Base-by-base conservation (phyloP, 2,329 filamentous ascomycete genomes). In the Grosmannia huntii region DNA sequence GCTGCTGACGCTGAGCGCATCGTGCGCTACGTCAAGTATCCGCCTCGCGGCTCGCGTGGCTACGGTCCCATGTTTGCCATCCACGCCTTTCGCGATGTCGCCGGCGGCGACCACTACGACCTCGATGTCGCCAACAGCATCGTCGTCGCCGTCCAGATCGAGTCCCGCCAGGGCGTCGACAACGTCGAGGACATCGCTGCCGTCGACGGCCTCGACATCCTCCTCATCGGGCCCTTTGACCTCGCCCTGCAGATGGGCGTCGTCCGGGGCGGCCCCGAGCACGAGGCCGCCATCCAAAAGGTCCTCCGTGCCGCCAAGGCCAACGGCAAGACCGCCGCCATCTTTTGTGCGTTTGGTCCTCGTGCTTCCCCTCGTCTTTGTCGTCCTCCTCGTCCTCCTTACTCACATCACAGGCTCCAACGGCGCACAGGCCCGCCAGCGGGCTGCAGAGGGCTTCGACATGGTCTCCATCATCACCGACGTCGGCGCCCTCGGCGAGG, bases 111-210 rank as follows among this genome's bases (percentile, higher is more conserved):
- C 6, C 65, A 68, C 11, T 72, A 74, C 59, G 67, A 72, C 54
- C 60, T 63, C 7, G 63, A 63, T n/a, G 70, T 69, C 6, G 68
- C 73, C 56, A 58, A 61, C 4, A 62, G 62, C 1, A 60, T 73
- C 12, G 46, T 68, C 10, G 68, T 70, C 1, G 65, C 68, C 49
- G 68, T 74, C 21, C 72, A 74, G 64, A 74, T 75, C 54, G 72
- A 75, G 67, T 72, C 72, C 0, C 65, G 63, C 19, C 62, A 67
- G 10, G 72, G 69, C 3, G 66, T 75, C 7, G 71, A 72, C 51
- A 73, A 71, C 59, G 72, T 74, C 9, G 73, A 75, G 64, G 69
- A 70, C 57, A 75, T 75, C 60, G 72, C 72, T 1, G 66, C 65
- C 4, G 71, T 73, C 4, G 67, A 69, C 21, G 73, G 73, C 6